A percentile compares a stretch with the other conserved stretches of the same genome.
Evolutionary conservation across 1,284 basidiomycete species (phyloP).

Genomic region (Apiotrichum laibachii): DNA sequence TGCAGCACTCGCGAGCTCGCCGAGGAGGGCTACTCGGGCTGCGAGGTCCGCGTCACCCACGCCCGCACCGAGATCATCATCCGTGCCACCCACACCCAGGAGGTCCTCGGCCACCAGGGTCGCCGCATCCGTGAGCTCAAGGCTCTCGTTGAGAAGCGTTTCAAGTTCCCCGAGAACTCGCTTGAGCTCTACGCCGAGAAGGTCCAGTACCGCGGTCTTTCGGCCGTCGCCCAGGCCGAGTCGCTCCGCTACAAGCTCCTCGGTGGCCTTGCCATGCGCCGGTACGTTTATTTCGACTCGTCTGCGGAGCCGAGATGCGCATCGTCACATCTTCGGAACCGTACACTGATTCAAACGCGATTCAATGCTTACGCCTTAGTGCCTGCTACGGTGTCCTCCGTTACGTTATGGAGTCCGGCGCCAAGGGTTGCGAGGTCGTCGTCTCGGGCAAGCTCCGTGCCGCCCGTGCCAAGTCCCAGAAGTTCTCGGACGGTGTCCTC

Average conservation of each 20-base stretch:
- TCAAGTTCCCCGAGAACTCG: slow-evolving; percentile 99
- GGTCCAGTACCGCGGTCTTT: slow-evolving; percentile 97
- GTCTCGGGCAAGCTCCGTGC: slow-evolving; percentile 99
- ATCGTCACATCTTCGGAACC: background rate
- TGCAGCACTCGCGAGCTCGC: slow-evolving; percentile 87
- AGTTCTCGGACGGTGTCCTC: slow-evolving; percentile 99
- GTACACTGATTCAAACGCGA: background rate
- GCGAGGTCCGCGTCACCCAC: slow-evolving; percentile 99
- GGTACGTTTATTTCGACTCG: slow-evolving; percentile 64
- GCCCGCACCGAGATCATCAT: slow-evolving; percentile 99
- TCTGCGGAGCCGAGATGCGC: background rate
- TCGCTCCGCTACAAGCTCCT: slow-evolving; percentile 98
- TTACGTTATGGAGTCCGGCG: slow-evolving; percentile 99
- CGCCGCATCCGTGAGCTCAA: slow-evolving; percentile 99
- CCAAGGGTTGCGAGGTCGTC: slow-evolving; percentile 99
- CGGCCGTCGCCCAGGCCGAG: slow-evolving; percentile 98
- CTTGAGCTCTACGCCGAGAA: slow-evolving; percentile 99
- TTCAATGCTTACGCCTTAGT: slow-evolving; percentile 53
- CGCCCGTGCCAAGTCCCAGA: slow-evolving; percentile 99
- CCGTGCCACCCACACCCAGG: slow-evolving; percentile 99
- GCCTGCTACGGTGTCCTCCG: slow-evolving; percentile 99
- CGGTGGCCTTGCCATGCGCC: slow-evolving; percentile 97
- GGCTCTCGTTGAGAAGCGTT: slow-evolving; percentile 96
- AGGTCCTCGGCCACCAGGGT: slow-evolving; percentile 99
- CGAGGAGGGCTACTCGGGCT: slow-evolving; percentile 99